These are phyloP conservation scores for Dioszegia hungarica DNA, from an alignment of 768 basidiomycete genomes.

Conservation along the genomic window DNA sequence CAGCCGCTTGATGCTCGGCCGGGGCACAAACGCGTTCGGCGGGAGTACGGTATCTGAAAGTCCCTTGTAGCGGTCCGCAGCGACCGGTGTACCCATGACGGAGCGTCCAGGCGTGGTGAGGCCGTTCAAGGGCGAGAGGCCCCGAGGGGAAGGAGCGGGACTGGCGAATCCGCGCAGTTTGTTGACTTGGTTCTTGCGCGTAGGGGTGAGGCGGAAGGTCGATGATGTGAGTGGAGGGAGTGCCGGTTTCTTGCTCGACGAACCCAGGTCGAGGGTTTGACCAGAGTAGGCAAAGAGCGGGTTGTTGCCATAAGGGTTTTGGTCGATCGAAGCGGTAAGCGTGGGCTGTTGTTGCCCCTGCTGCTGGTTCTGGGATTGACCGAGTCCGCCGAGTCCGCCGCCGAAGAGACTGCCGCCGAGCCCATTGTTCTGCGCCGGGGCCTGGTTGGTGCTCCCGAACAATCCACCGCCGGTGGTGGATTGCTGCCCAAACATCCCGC, in stretches of 20 bases:
- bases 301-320: conserved; percentile 54
- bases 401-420: conserved; percentile 55
- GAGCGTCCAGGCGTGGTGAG: conserved; percentile 22
- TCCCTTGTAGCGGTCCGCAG: conserved; percentile 51
- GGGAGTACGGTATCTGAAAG: conserved; percentile 60
- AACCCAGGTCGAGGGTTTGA: conserved; percentile 36
- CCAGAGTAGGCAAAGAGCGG: conserved; percentile 49
- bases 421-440: conserved; percentile 17
- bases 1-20: conserved; percentile 88
- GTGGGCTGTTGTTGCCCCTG: conserved; percentile 55
- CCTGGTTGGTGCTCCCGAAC: conserved; percentile 36
- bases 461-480: conserved; percentile 36
- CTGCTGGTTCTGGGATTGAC: conserved; percentile 53
- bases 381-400: conserved; percentile 25
- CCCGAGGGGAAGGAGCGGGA: conserved; percentile 27
- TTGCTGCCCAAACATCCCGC: conserved; percentile 13
- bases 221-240: conserved; percentile 47
- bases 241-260: conserved; percentile 43
- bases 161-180: conserved; percentile 47
- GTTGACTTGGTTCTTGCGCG: conserved; percentile 32
- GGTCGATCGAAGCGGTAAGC: conserved; percentile 79
- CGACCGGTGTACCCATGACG: conserved; percentile 26
- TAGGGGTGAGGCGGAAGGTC: conserved; percentile 43
- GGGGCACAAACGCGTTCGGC: conserved; percentile 61
- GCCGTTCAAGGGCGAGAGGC: conserved; percentile 16